Percentiles rank a stretch among this genome's conserved stretches.
phyloP scores from a whole-genome alignment of 1,139 yeast genomes.

The Pneumocystis jirovecii region DNA sequence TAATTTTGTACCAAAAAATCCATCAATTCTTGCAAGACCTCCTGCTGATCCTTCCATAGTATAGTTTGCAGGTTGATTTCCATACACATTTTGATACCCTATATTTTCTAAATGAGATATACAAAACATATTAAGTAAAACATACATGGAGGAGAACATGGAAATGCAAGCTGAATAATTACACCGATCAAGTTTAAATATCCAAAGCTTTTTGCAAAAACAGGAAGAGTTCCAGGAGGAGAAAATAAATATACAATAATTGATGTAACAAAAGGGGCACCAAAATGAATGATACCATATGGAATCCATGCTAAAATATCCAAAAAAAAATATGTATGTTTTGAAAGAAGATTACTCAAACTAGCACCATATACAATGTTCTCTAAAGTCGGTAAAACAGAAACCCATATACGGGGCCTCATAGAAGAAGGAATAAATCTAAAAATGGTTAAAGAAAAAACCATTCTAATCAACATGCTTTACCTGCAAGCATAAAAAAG shows the following conservation, averaged over 20 bases:
- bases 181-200: conserved; percentile 88
- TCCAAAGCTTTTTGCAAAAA: conserved; percentile 93
- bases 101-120: not conserved
- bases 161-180: conserved; percentile 61
- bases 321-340: conserved; percentile 47
- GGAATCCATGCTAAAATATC: conserved; percentile 94
- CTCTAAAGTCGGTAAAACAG: conserved; percentile 85
- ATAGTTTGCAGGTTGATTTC: conserved; percentile 81
- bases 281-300: conserved; percentile 80
- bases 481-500: conserved; percentile 44
- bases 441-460: conserved; percentile 20
- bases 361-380: conserved; percentile 90
- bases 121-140: not conserved
- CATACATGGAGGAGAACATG: conserved; percentile 89
- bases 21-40: conserved; percentile 82
- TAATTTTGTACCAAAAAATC: conserved; percentile 61
- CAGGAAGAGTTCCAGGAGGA: conserved; percentile 77
- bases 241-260: conserved; percentile 67
- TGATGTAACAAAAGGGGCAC: conserved; percentile 80
- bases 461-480: not conserved
- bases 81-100: conserved; percentile 68
- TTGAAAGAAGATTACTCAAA: conserved; percentile 70
- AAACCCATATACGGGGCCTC: conserved; percentile 83
- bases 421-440: conserved; percentile 60
- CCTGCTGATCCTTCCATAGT: conserved; percentile 93